Conservation (phyloP, 2,329 filamentous ascomycete genomes). For the Exophiala oligosperma region DNA sequence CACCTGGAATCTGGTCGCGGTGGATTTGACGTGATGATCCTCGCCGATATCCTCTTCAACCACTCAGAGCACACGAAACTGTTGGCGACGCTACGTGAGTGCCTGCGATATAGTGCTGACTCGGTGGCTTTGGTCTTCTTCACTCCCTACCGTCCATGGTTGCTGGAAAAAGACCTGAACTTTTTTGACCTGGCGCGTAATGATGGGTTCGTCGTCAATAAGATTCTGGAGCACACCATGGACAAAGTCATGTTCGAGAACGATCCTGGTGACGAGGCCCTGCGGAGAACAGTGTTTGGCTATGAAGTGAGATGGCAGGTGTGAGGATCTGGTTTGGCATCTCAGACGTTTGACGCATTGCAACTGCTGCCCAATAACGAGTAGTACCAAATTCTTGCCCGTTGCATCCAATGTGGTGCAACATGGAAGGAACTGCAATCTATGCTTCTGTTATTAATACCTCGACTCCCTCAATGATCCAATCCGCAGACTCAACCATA, state of each 20-base stretch:
- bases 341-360: not conserved
- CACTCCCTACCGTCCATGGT: conserved; percentile 89
- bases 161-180: conserved; percentile 76
- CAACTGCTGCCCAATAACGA: not conserved
- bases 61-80: conserved; percentile 83
- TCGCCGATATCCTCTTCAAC: conserved; percentile 88
- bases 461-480: not conserved
- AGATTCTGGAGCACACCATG: conserved; percentile 78
- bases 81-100: conserved; percentile 68
- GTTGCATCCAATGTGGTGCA: not conserved
- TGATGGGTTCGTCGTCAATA: conserved; percentile 72
- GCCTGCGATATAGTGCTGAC: conserved; percentile 57
- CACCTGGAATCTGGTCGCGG: conserved; percentile 45
- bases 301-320: conserved; percentile 68
- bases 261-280: conserved; percentile 78
- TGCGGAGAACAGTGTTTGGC: conserved; percentile 80
- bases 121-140: conserved; percentile 84
- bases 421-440: not conserved
- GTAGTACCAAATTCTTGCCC: not conserved
- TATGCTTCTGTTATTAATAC: not conserved
- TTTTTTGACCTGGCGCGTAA: conserved; percentile 79
- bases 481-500: not conserved
- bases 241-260: conserved; percentile 86
- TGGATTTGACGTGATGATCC: conserved; percentile 75
- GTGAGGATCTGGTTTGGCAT: not conserved